A percentile compares a stretch with the other conserved stretches of the same genome.
Evolutionary conservation across 768 basidiomycete species (phyloP).

Genomic region (Neoboletus magnificus): DNA sequence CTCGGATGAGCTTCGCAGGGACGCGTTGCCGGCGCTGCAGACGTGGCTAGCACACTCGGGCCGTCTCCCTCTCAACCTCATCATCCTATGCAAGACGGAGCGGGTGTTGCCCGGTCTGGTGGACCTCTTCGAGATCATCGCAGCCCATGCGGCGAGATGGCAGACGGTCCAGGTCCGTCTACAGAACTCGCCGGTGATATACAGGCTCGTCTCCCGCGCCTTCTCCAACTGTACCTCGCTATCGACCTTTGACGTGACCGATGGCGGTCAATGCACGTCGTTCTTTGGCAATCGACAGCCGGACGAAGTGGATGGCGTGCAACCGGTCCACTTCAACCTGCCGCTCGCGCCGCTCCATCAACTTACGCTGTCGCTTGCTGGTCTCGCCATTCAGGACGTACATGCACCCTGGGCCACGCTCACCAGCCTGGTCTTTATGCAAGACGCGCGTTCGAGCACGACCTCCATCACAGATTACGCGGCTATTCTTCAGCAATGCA

Average conservation of each 20-base stretch:
- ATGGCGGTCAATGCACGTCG: slow-evolving; percentile 14
- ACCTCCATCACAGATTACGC: slow-evolving; percentile 21
- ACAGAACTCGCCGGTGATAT: slow-evolving; percentile 18
- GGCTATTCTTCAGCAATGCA: slow-evolving; percentile 18
- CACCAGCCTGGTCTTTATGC: slow-evolving; percentile 24
- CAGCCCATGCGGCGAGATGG: slow-evolving; percentile 16
- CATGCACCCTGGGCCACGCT: slow-evolving; percentile 16
- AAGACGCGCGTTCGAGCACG: slow-evolving; percentile 18
- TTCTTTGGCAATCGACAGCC: slow-evolving; percentile 1
- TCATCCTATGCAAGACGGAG: slow-evolving; percentile 19
- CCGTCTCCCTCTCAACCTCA: slow-evolving; percentile 17
- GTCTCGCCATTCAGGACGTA: slow-evolving; percentile 17
- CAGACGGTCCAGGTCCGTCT: slow-evolving; percentile 19
- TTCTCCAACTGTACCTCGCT: slow-evolving; percentile 16
- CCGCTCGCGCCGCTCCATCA: slow-evolving; percentile 11
- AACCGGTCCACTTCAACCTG: slow-evolving; percentile 14
- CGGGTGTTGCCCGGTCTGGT: slow-evolving; percentile 20
- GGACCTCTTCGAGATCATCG: slow-evolving; percentile 17
- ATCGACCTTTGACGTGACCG: slow-evolving; percentile 18
- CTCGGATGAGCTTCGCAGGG: slow-evolving; percentile 16
- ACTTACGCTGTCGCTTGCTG: slow-evolving; percentile 19
- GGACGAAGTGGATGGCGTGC: not conserved
- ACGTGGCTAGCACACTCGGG: slow-evolving; percentile 25
- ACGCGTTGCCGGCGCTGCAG: slow-evolving; percentile 16
- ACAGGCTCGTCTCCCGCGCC: slow-evolving; percentile 3